Evolutionary conservation across 306 rosid species (phyloP).

Genomic region (Medicago arabica): DNA sequence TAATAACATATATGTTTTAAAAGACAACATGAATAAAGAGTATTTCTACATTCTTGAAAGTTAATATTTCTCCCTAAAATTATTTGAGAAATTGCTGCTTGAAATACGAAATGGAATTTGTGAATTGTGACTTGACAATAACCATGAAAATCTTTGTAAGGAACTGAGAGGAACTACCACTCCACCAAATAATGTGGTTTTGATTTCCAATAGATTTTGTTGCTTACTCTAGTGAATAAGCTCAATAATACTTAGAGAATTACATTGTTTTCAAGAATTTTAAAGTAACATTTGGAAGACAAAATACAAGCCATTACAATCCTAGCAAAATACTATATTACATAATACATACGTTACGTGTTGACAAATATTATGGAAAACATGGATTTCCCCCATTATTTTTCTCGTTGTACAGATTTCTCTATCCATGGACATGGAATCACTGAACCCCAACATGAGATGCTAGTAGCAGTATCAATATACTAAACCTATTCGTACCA

Average conservation of each 20-base stretch:
- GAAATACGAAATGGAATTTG: too few species aligned
- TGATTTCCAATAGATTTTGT: not conserved
- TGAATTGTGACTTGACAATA: too few species aligned
- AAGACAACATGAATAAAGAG: too few species aligned
- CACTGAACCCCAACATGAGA: constrained; percentile 20
- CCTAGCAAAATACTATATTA: not conserved
- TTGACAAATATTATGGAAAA: not conserved
- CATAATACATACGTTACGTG: constrained; percentile 10
- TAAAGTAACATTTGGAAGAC: not conserved
- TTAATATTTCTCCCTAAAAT: too few species aligned
- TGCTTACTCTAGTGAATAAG: not conserved
- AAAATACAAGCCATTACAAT: constrained; percentile 13
- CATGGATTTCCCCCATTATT: not conserved
- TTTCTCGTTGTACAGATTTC: constrained; percentile 11
- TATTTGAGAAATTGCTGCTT: too few species aligned
- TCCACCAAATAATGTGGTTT: too few species aligned
- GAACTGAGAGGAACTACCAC: too few species aligned
- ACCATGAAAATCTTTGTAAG: too few species aligned
- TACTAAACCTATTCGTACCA: constrained; percentile 17
- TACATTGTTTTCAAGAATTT: constrained; percentile 6
- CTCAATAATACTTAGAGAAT: not conserved
- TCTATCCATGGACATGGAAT: constrained; percentile 24
- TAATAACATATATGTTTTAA: too few species aligned
- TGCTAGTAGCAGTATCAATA: constrained; percentile 8
- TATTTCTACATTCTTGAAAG: too few species aligned